phyloP scores from a whole-genome alignment of 495 filamentous ascomycete species.

The Hyaloscypha bicolor region DNA sequence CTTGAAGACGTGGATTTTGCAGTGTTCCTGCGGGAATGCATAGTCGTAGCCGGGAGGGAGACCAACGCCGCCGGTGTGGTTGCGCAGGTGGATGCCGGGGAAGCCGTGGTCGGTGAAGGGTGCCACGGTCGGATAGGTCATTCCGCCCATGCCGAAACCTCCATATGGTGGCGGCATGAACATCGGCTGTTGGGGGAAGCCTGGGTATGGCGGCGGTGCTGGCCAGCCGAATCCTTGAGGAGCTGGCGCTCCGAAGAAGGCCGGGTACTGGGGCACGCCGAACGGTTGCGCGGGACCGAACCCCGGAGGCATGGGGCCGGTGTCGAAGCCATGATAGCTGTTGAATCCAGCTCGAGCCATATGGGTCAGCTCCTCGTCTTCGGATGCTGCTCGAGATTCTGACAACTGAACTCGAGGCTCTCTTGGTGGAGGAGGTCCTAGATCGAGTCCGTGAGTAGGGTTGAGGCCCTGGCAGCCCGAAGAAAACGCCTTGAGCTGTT shows the following conservation, averaged over 20 bases:
- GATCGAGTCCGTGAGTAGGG: constrained; percentile 9
- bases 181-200: constrained; percentile 2
- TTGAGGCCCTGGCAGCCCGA: not conserved
- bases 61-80: constrained; percentile 57
- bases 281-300: constrained; percentile 13
- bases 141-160: not conserved
- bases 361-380: not conserved
- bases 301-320: constrained; percentile 24
- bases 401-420: not conserved
- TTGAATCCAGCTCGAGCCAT: constrained; percentile 25
- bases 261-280: constrained; percentile 9
- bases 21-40: constrained; percentile 49
- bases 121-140: constrained; percentile 30
- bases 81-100: constrained; percentile 55
- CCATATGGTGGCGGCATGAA: constrained; percentile 5
- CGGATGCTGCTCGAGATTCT: not conserved
- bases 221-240: not conserved
- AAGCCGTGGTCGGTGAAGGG: constrained; percentile 48
- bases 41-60: constrained; percentile 55
- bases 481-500: constrained; percentile 12
- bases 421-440: constrained; percentile 6
- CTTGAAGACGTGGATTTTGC: constrained; percentile 51
- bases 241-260: not conserved
- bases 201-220: not conserved
- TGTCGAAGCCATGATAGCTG: constrained; percentile 28